Conservation (phyloP, 306 rosid species). For the Quercus engelmannii region DNA sequence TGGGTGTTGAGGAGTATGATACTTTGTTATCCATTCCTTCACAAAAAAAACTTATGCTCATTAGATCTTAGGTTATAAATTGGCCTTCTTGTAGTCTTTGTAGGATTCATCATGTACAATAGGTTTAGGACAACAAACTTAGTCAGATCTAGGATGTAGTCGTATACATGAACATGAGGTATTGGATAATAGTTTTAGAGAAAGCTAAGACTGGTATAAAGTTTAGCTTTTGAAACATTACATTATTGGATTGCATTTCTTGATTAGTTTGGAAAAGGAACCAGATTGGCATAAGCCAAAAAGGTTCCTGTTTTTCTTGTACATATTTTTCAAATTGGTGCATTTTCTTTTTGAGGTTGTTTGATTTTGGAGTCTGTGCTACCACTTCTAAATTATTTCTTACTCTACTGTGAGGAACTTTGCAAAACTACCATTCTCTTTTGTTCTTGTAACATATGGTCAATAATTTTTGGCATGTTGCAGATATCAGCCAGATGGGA, state of each 20-base stretch:
- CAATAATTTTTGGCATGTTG: conserved; percentile 21
- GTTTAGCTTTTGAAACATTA: background rate
- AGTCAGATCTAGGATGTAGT: background rate
- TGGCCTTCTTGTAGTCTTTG: background rate
- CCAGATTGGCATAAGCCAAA: background rate
- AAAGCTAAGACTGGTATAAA: background rate
- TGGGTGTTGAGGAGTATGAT: background rate
- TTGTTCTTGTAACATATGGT: background rate
- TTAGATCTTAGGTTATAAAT: background rate
- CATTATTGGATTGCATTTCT: background rate
- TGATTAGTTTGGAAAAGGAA: background rate
- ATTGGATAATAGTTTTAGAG: background rate
- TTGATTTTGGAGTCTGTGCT: background rate
- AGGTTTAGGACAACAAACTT: background rate
- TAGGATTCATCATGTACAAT: background rate
- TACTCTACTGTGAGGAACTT: background rate
- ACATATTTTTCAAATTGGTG: background rate
- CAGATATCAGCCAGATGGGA: conserved; percentile 82
- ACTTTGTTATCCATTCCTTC: background rate
- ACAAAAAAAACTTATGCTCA: background rate
- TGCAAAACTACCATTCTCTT: background rate
- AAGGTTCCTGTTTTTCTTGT: background rate
- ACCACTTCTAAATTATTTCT: background rate
- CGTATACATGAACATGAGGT: background rate
- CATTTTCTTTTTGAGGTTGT: background rate